These are phyloP conservation scores for Cucurbita argyrosperma DNA, from an alignment of 306 rosid species.

Conservation along the genomic window DNA sequence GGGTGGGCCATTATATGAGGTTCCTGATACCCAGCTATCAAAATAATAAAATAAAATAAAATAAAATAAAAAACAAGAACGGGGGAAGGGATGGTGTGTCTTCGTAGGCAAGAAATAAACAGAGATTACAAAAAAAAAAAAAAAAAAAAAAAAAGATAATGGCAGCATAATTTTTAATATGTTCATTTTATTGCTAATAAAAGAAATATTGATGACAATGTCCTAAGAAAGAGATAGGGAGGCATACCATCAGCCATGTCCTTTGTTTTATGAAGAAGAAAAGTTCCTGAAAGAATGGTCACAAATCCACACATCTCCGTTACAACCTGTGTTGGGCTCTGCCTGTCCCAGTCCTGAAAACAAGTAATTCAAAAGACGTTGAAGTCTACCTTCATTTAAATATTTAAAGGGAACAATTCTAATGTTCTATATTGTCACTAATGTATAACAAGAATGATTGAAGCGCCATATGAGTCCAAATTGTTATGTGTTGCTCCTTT, in stretches of 20 bases:
- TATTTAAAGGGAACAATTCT: neutral
- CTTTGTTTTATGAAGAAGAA: constrained; percentile 97
- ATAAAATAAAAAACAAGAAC: too few species aligned
- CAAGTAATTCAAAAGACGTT: constrained; percentile 16
- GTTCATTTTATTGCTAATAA: neutral
- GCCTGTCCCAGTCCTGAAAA: constrained; percentile 98
- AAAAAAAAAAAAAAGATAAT: neutral
- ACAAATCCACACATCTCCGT: constrained; percentile 98
- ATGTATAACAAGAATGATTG: neutral
- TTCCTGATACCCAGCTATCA: neutral
- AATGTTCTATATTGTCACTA: neutral
- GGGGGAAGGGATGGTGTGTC: neutral
- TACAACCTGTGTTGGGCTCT: constrained; percentile 96
- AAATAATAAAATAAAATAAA: neutral
- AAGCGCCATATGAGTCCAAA: neutral
- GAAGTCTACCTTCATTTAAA: too few species aligned
- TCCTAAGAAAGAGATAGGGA: neutral
- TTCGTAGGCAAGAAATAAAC: neutral
- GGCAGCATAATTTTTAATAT: neutral
- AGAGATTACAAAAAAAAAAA: neutral
- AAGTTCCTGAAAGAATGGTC: constrained; percentile 96
- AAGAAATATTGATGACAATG: neutral
- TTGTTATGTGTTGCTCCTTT: neutral
- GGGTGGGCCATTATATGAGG: neutral
- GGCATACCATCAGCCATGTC: constrained; percentile 85